Evolutionary conservation across 2,329 filamentous ascomycete genomes (phyloP).

Genomic region (Aspergillus aculeatinus): DNA sequence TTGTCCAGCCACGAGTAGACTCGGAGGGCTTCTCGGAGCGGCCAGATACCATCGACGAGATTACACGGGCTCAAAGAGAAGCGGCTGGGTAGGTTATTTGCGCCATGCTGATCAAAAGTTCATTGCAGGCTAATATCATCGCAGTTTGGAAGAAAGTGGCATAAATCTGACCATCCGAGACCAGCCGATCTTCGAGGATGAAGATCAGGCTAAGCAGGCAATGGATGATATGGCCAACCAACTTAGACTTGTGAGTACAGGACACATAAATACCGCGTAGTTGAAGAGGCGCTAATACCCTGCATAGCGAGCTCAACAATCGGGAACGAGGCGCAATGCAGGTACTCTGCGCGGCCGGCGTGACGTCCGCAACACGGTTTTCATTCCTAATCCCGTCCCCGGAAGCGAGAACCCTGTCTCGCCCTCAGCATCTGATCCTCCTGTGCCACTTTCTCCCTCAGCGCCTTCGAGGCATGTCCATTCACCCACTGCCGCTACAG

Average conservation of each 20-base stretch:
- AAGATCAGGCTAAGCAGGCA: slow-evolving; percentile 49
- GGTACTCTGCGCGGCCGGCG: slow-evolving; percentile 83
- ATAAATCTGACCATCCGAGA: slow-evolving; percentile 51
- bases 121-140: slow-evolving; percentile 18
- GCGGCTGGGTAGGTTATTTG: slow-evolving; percentile 36
- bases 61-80: slow-evolving; percentile 47
- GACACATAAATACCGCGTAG: background rate
- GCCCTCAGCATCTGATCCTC: slow-evolving; percentile 26
- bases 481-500: slow-evolving; percentile 55
- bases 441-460: slow-evolving; percentile 38
- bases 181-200: slow-evolving; percentile 51
- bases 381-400: slow-evolving; percentile 58
- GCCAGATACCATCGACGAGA: slow-evolving; percentile 45
- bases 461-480: slow-evolving; percentile 39
- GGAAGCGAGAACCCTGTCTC: slow-evolving; percentile 34
- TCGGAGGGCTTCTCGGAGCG: slow-evolving; percentile 43
- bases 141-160: slow-evolving; percentile 43
- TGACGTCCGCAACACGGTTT: slow-evolving; percentile 89
- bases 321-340: slow-evolving; percentile 62
- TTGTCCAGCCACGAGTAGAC: slow-evolving; percentile 32
- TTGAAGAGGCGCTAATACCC: slow-evolving; percentile 19
- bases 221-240: slow-evolving; percentile 51
- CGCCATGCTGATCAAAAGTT: background rate
- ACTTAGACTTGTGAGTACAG: slow-evolving; percentile 42
- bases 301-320: slow-evolving; percentile 45